Evolutionary conservation across 148 eudicot species (phyloP).

Genomic region (Cornus florida): DNA sequence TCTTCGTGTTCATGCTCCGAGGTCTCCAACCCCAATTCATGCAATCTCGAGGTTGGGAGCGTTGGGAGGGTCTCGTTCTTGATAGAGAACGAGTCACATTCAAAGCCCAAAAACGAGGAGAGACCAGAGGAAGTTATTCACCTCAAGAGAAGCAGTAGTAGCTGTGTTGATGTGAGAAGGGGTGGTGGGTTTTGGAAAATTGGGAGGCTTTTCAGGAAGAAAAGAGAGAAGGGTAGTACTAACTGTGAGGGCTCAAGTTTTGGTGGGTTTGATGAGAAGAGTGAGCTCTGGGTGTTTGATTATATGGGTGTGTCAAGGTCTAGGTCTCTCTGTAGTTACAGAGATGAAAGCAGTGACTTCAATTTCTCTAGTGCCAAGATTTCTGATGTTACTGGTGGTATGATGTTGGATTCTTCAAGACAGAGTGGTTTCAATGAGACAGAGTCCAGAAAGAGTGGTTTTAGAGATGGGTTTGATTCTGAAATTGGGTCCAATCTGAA

Average conservation of each 20-base stretch:
- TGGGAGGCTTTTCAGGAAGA: conserved; percentile 64
- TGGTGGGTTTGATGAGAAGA: not conserved
- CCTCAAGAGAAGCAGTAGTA: conserved; percentile 61
- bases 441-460: conserved; percentile 55
- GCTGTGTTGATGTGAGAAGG: conserved; percentile 34
- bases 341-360: conserved; percentile 46
- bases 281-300: conserved; percentile 23
- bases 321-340: conserved; percentile 73
- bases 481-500: not conserved
- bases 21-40: conserved; percentile 41
- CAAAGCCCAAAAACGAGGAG: conserved; percentile 12
- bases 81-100: conserved; percentile 54
- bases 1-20: conserved; percentile 72
- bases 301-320: conserved; percentile 64
- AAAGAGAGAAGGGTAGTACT: conserved; percentile 26
- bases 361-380: conserved; percentile 63
- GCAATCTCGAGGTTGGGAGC: conserved; percentile 40
- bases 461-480: conserved; percentile 16
- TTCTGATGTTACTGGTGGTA: conserved; percentile 64
- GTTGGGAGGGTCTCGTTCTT: conserved; percentile 78
- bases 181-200: conserved; percentile 60
- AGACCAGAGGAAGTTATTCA: conserved; percentile 25
- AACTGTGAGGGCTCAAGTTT: conserved; percentile 20
- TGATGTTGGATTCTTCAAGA: conserved; percentile 45
- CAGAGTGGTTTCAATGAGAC: conserved; percentile 58